Evolutionary conservation across 1,284 basidiomycete species (phyloP).

Genomic region (Butyriboletus appendiculatus): DNA sequence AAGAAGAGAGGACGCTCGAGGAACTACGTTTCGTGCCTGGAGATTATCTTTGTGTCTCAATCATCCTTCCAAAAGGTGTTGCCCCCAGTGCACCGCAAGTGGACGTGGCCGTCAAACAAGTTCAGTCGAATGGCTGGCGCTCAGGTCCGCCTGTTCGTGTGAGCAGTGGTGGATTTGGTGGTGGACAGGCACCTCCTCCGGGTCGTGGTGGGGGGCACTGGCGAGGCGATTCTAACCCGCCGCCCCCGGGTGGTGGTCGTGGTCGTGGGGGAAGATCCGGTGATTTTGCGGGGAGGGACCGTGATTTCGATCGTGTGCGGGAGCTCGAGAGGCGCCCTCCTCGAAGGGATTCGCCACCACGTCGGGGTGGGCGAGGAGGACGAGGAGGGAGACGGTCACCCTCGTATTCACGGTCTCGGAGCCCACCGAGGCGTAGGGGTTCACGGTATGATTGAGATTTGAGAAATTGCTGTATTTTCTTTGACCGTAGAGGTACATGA

Average conservation of each 20-base stretch:
- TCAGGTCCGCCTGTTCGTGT: constrained; percentile 38
- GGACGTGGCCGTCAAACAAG: constrained; percentile 23
- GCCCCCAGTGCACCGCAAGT: constrained; percentile 36
- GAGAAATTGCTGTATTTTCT: constrained; percentile 9
- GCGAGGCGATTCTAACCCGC: constrained; percentile 59
- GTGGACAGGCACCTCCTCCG: constrained; percentile 34
- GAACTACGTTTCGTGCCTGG: constrained; percentile 77
- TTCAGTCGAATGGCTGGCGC: constrained; percentile 44
- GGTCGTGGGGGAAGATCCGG: constrained; percentile 44
- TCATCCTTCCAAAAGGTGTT: constrained; percentile 68
- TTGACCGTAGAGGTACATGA: neutral
- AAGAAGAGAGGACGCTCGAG: constrained; percentile 67
- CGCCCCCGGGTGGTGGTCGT: constrained; percentile 41
- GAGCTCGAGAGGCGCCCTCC: constrained; percentile 39
- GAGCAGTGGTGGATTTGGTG: constrained; percentile 47
- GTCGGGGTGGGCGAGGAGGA: constrained; percentile 40
- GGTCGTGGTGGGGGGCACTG: constrained; percentile 66
- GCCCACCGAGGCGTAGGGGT: constrained; percentile 35
- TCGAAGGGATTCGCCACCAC: constrained; percentile 49
- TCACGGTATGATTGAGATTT: constrained; percentile 34
- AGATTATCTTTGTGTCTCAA: constrained; percentile 70
- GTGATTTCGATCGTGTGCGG: constrained; percentile 38
- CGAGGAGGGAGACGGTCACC: constrained; percentile 42
- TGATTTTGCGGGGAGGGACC: constrained; percentile 39
- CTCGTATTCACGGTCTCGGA: constrained; percentile 35